Base-by-base conservation (phyloP, 192 early-diverging fungal genomes). In the Umbelopsis vinacea region DNA sequence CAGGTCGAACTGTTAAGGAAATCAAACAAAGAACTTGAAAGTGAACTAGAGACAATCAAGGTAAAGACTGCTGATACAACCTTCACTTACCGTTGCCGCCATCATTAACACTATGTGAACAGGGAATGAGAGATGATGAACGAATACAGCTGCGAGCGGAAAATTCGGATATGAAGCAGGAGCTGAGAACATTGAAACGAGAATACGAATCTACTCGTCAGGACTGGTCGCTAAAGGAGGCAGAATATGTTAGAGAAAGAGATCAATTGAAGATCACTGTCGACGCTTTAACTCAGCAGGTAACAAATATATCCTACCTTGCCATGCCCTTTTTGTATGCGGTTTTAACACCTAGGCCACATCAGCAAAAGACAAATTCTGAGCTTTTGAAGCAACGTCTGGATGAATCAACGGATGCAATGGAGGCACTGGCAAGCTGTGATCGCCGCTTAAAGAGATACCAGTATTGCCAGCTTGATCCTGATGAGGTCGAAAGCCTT, bases 391-490 rank as follows among this genome's bases (percentile, higher is more conserved):
- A 47, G 17, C 12, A 10, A 37, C 46, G 43, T 43, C 33, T 67
- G n/a, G 37, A 68, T 14, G 35, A 67, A 11, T 40, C 67, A 21
- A 67, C 66, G 2, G 9, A n/a, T n/a, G 38, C 50, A 6, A 55
- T 54, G 33, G 17, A 43, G 6, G 14, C 21, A 2, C 17, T 72
- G 17, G 33, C 46, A 29, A 29, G n/a, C 0, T 74, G 66, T 22
- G 53, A 74, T 24, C 12, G 11, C 14, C 10, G 68, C 23, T n/a
- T 73, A 8, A 45, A 73, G 48, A 73, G 8, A 54, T 66, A 66
- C 37, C 54, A 47, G 19, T 23, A 4, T 22, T 45, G n/a, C 33
- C 26, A 73, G 8, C 24, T 73, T 6, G 37, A 60, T 48, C 29
- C 40, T 21, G 40, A 75, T 14, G 23, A 71, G 12, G 24, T 67